These are phyloP conservation scores for Rhodomyrtus psidioides DNA, from an alignment of 441 rosid species.

Conservation along the genomic window DNA sequence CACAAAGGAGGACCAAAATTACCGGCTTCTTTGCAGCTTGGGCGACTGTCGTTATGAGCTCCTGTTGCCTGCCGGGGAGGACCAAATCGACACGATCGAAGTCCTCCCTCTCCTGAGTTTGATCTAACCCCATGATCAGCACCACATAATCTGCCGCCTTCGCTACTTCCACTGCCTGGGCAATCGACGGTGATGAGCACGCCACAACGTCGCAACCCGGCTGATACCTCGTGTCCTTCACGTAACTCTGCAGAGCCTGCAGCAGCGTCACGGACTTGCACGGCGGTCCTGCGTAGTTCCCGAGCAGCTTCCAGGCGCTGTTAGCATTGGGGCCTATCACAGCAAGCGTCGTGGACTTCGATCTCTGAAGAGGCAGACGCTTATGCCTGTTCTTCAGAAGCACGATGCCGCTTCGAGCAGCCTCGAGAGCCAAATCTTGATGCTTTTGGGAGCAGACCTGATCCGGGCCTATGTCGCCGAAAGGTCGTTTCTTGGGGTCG, in stretches of 20 bases:
- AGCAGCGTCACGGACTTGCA: constrained; percentile 37
- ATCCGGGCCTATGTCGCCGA: constrained; percentile 48
- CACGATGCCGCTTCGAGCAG: constrained; percentile 77
- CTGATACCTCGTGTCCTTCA: constrained; percentile 32
- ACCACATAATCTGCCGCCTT: constrained; percentile 54
- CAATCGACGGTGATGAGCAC: constrained; percentile 37
- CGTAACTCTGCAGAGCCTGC: constrained; percentile 46
- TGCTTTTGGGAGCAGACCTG: constrained; percentile 60
- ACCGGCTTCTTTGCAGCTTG: constrained; percentile 54
- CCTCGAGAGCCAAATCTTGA: constrained; percentile 70
- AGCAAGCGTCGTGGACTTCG: constrained; percentile 34
- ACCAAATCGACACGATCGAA: constrained; percentile 51
- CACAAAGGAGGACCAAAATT: constrained; percentile 52
- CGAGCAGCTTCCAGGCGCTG: constrained; percentile 35
- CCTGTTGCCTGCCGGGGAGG: constrained; percentile 60
- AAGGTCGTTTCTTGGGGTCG: constrained; percentile 42
- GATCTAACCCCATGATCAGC: constrained; percentile 76
- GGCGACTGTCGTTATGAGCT: constrained; percentile 39
- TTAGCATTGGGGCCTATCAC: constrained; percentile 80
- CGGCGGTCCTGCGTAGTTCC: constrained; percentile 19
- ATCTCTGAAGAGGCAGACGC: constrained; percentile 34
- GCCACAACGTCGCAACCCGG: constrained; percentile 51
- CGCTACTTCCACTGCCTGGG: constrained; percentile 44
- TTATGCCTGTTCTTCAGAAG: constrained; percentile 15
- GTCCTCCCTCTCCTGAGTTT: constrained; percentile 41